Conservation (phyloP, 805 yeast species). For the Scheffersomyces amazonensis region DNA sequence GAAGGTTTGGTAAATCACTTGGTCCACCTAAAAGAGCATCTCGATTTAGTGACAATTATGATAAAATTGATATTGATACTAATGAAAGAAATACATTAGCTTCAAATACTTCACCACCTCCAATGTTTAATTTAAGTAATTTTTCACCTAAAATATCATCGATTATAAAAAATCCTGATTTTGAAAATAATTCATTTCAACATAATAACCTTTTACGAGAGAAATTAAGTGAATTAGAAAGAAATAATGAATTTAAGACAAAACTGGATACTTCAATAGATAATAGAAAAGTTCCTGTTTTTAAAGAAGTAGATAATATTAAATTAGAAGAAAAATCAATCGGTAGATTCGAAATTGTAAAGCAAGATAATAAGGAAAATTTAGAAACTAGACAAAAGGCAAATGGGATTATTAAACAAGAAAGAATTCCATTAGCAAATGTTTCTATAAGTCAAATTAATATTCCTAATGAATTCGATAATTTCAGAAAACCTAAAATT, state of each 20-base stretch:
- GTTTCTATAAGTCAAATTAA: slow-evolving; percentile 12
- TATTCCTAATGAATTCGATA: slow-evolving; percentile 10
- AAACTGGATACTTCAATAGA: too few relatives aligned
- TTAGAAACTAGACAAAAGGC: slow-evolving; percentile 9
- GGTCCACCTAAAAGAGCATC: slow-evolving; percentile 54
- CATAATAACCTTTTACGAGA: too few relatives aligned
- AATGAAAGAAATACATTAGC: not conserved
- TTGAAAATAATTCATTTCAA: too few relatives aligned
- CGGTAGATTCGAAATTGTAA: too few relatives aligned
- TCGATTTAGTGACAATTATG: slow-evolving; percentile 8
- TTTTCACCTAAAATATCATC: slow-evolving; percentile 1
- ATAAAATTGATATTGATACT: not conserved
- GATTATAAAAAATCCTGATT: too few relatives aligned
- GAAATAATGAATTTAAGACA: too few relatives aligned
- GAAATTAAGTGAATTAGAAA: not conserved
- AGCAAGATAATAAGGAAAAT: too few relatives aligned
- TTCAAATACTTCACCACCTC: not conserved
- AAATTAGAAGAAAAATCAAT: too few relatives aligned
- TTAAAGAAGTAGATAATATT: too few relatives aligned
- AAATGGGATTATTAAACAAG: too few relatives aligned
- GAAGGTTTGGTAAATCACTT: slow-evolving; percentile 34
- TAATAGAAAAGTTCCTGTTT: too few relatives aligned
- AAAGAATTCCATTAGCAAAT: slow-evolving; percentile 5
- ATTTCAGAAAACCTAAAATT: slow-evolving; percentile 33
- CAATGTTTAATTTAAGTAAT: not conserved